These are phyloP conservation scores for Mycena indigotica DNA, from an alignment of 768 basidiomycete species.

Conservation along the genomic window DNA sequence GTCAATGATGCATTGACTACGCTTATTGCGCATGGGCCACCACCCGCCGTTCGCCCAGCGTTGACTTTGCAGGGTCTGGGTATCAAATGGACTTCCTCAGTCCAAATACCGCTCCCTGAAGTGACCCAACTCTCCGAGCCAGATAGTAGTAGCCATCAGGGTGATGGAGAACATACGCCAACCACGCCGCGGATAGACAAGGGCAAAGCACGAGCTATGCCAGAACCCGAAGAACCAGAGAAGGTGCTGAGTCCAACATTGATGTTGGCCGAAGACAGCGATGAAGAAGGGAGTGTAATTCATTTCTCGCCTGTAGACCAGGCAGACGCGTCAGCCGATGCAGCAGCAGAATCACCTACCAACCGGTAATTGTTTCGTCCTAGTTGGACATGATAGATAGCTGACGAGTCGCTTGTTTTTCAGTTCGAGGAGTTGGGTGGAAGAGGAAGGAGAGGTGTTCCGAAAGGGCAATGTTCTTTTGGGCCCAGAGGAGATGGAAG, in stretches of 20 bases:
- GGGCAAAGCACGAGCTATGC: slow-evolving; percentile 73
- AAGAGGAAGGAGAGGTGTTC: slow-evolving; percentile 96
- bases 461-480: slow-evolving; percentile 83
- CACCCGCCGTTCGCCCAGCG: slow-evolving; percentile 36
- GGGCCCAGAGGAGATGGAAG: slow-evolving; percentile 85
- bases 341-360: slow-evolving; percentile 37
- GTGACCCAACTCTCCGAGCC: too few relatives aligned
- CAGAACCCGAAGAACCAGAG: slow-evolving; percentile 68
- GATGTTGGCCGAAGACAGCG: slow-evolving; percentile 41
- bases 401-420: neutral
- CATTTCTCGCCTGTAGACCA: slow-evolving; percentile 37
- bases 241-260: slow-evolving; percentile 73
- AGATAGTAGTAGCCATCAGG: neutral
- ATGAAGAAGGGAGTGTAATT: slow-evolving; percentile 43
- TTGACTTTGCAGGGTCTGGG: slow-evolving; percentile 50
- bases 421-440: slow-evolving; percentile 80
- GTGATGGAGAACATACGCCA: slow-evolving; percentile 39
- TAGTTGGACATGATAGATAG: slow-evolving; percentile 3
- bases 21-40: slow-evolving; percentile 52
- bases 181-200: slow-evolving; percentile 73
- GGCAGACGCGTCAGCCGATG: slow-evolving; percentile 27
- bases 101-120: slow-evolving; percentile 8
- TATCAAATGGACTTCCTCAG: slow-evolving; percentile 27
- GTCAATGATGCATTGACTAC: slow-evolving; percentile 73
- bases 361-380: slow-evolving; percentile 47